A percentile compares a stretch with the other conserved stretches of the same genome.
These are phyloP conservation scores for Melocanna baccifera DNA, from an alignment of 176 grass and related monocot species.

Conservation along the genomic window DNA sequence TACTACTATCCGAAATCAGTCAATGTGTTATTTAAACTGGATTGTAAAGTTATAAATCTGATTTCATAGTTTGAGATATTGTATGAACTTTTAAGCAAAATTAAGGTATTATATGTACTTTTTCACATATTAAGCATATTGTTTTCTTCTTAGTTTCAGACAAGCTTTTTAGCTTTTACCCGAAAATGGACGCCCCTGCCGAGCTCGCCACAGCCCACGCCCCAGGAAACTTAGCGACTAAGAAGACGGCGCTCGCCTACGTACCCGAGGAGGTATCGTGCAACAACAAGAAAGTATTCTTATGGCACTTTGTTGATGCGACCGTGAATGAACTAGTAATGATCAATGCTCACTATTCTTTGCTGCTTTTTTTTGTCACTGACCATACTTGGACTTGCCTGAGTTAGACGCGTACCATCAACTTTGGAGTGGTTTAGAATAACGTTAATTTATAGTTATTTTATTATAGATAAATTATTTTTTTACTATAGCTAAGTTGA, in stretches of 20 bases:
- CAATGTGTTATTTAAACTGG: too few species aligned
- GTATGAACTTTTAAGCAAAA: too few species aligned
- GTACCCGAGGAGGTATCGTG: background rate
- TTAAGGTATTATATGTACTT: too few species aligned
- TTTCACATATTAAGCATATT: too few species aligned
- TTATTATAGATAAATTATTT: too few species aligned
- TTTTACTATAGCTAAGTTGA: too few species aligned
- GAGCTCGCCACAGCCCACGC: background rate
- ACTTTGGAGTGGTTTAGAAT: too few species aligned
- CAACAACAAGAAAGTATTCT: background rate
- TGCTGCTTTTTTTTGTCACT: background rate
- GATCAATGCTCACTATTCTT: background rate
- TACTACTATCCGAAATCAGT: too few species aligned
- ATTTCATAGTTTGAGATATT: too few species aligned
- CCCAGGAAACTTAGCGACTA: background rate
- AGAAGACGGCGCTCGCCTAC: background rate
- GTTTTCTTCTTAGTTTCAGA: background rate
- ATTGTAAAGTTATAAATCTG: too few species aligned
- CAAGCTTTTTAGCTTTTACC: background rate
- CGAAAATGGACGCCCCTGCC: background rate
- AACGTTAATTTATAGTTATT: too few species aligned
- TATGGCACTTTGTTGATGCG: background rate
- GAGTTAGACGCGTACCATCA: background rate
- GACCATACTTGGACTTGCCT: background rate
- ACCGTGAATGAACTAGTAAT: background rate